Conservation (phyloP, 2,329 filamentous ascomycete genomes). For the Claviceps pazoutovae region DNA sequence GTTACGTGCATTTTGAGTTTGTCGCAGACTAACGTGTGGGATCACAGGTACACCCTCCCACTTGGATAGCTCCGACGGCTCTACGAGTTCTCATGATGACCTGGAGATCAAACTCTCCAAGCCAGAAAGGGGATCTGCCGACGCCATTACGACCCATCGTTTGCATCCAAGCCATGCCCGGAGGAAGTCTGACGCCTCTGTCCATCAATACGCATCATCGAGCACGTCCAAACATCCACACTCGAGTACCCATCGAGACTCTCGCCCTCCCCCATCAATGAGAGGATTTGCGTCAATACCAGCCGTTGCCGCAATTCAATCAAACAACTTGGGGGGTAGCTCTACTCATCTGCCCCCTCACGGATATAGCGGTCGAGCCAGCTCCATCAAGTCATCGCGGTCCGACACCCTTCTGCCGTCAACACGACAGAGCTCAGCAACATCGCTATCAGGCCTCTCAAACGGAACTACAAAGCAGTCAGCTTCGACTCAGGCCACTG, state of each 20-base stretch:
- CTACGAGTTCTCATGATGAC: constrained; percentile 25
- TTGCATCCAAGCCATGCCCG: constrained; percentile 16
- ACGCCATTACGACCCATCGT: constrained; percentile 7
- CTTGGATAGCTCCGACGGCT: constrained; percentile 22
- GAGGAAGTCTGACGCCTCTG: constrained; percentile 17
- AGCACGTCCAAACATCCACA: constrained; percentile 7
- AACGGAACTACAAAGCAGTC: constrained; percentile 5
- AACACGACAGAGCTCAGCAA: constrained; percentile 11
- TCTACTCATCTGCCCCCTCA: background rate
- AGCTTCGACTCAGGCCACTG: constrained; percentile 7
- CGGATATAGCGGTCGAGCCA: background rate
- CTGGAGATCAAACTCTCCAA: constrained; percentile 23
- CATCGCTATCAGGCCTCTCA: constrained; percentile 11
- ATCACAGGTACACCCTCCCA: constrained; percentile 6
- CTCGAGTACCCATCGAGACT: constrained; percentile 9
- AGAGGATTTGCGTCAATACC: constrained; percentile 16
- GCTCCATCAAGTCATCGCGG: constrained; percentile 1
- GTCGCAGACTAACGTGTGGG: background rate
- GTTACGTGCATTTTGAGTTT: background rate
- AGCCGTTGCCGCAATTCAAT: constrained; percentile 1
- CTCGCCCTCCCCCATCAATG: constrained; percentile 17
- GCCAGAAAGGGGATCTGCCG: constrained; percentile 3
- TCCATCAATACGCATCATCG: constrained; percentile 10
- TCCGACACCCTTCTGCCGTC: constrained; percentile 1
- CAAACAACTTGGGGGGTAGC: background rate